Base-by-base conservation (phyloP, 805 yeast species). In the Clavispora phyllophila region DNA sequence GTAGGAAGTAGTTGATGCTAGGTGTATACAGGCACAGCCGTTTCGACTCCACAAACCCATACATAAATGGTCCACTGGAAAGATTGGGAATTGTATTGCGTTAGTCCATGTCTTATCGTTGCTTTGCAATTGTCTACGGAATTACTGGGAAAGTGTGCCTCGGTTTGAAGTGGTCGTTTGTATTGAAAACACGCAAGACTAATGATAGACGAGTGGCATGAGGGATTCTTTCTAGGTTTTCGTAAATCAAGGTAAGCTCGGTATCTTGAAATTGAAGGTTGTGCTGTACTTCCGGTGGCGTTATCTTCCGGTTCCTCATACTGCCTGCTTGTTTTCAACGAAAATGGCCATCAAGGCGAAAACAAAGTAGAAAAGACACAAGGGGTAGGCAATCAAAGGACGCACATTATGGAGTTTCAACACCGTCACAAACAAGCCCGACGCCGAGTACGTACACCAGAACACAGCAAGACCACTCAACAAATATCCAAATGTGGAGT, bases 271-370 rank as follows among this genome's bases (percentile, higher is more conserved):
- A n/a, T n/a, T n/a, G n/a, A n/a, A n/a, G n/a, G n/a, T n/a, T n/a
- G n/a, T n/a, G n/a, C n/a, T n/a, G n/a, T n/a, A n/a, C n/a, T n/a
- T n/a, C n/a, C n/a, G n/a, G n/a, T n/a, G n/a, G n/a, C n/a, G n/a
- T n/a, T n/a, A n/a, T n/a, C n/a, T n/a, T n/a, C n/a, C n/a, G n/a
- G n/a, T n/a, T n/a, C n/a, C n/a, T n/a, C n/a, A n/a, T n/a, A n/a
- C n/a, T n/a, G 20, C 14, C 15, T 49, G 40, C 45, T 47, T 50
- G 36, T 68, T 70, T 49, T 70, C 74, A 15, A 70, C 90, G 60
- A 93, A 93, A 26, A 93, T 84, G 1, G 96, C 95, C 95, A 93
- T 89, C 52, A 93, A 73, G 25, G 97, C 96, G 73, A 93, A 93
- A 3, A 91, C 90, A 44, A 90, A 81, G 72, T 93, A 93, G 61